Percentiles rank a stretch among this genome's conserved stretches.
phyloP scores from a whole-genome alignment of 352 stramenopile species.

The Phytophthora pisi region DNA sequence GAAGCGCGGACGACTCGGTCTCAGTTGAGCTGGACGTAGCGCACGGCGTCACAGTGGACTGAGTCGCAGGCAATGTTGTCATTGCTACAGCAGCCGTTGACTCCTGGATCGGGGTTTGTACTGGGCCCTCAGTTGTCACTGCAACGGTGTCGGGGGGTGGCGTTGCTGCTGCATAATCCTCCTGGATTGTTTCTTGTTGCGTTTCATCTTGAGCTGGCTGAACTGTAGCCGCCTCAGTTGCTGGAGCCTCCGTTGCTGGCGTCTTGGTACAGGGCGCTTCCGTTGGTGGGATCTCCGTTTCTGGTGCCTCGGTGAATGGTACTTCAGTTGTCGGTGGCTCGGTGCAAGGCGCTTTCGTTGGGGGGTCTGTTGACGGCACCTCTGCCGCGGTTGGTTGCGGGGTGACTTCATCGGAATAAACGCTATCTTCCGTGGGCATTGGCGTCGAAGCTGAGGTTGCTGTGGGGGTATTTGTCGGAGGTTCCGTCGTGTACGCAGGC shows the following conservation, averaged over 20 bases:
- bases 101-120: background rate
- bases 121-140: background rate
- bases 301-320: background rate
- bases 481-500: constrained; percentile 2
- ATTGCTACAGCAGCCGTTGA: constrained; percentile 1
- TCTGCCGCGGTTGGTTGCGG: background rate
- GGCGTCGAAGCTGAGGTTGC: background rate
- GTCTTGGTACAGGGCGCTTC: background rate
- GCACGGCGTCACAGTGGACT: constrained; percentile 11
- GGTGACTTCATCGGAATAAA: constrained; percentile 7
- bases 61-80: constrained; percentile 2
- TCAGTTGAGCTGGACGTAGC: background rate
- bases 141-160: background rate
- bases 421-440: constrained; percentile 5
- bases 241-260: background rate
- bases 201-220: background rate
- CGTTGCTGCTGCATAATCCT: background rate
- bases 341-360: constrained; percentile 1
- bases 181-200: constrained; percentile 3
- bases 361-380: background rate
- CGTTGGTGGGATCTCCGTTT: background rate
- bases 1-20: constrained; percentile 7
- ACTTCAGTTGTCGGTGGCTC: constrained; percentile 1
- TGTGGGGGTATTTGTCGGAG: constrained; percentile 16
- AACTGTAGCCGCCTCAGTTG: background rate